Base-by-base conservation (phyloP, 2,329 filamentous ascomycete species). In the Sporothrix mexicana region DNA sequence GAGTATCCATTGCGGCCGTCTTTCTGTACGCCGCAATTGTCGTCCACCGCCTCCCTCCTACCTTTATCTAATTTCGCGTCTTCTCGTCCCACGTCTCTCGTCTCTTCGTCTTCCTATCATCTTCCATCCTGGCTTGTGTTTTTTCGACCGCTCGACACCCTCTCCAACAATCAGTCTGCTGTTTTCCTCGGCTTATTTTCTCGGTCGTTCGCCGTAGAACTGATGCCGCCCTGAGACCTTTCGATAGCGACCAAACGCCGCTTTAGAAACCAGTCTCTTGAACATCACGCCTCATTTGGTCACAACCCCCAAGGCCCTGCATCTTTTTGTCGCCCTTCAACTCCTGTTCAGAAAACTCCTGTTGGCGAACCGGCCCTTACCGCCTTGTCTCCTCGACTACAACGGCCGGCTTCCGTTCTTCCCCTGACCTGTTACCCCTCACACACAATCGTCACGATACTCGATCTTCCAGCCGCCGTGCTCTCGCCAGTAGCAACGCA, bases 21-120 rank as follows among this genome's bases (percentile, higher is more conserved):
- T n/a, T 64, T 45, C 45, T 64, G 59, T 41, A 64, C n/a, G 41
- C 59, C 23, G 57, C 45, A 36, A 20, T 7, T 36, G 13, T 20
- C 30, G 20, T 25, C 61, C 59, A 72, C 62, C 70, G 51, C 59
- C 62, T 49, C 51, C 51, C 45, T 53, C 23, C 13, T 9, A 49
- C 17, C 59, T 64, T n/a, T n/a, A 25, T 49, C 17, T 43, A 41
- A 49, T 47, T 20, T 23, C 68, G 7, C 41, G 43, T 70, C 68
- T 49, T 15, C 30, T 49, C 53, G 36, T 64, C 36, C 13, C 59
- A 45, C 62, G 8, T 47, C n/a, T 20, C 36, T 53, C 36, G 15
- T 68, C 64, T 59, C 20, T 68, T 45, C n/a, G 51, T 20, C n/a
- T 20, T 53, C 55, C n/a, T 59, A 20, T n/a, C 62, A 43, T 49